These are phyloP conservation scores for Gossypium longicalyx DNA, from an alignment of 345 rosid genomes.

Conservation along the genomic window DNA sequence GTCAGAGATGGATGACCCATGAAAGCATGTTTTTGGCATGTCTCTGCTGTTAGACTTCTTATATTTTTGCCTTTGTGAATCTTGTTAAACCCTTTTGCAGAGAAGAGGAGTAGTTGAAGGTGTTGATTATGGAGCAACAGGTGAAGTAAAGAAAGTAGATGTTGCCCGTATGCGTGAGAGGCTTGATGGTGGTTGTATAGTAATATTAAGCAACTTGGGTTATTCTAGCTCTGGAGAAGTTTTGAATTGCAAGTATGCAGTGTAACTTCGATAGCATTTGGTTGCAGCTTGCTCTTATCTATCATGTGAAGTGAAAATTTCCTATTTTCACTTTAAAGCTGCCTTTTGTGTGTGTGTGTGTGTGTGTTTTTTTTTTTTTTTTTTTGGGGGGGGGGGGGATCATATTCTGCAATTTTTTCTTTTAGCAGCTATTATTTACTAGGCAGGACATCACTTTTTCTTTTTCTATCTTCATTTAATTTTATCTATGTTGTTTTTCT, in stretches of 20 bases:
- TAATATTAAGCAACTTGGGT: constrained; percentile 83
- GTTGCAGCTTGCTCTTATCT: background rate
- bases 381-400: background rate
- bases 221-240: constrained; percentile 97
- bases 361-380: too few species aligned
- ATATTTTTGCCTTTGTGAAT: constrained; percentile 9
- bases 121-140: constrained; percentile 94
- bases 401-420: background rate
- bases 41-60: background rate
- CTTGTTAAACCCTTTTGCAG: constrained; percentile 37
- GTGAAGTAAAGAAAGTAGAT: constrained; percentile 92
- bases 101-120: constrained; percentile 94
- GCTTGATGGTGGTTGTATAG: constrained; percentile 82
- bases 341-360: background rate
- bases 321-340: background rate
- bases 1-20: background rate
- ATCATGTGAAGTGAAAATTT: background rate
- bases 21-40: constrained; percentile 2
- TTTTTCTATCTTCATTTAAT: background rate
- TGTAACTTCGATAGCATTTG: constrained; percentile 16
- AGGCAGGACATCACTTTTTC: background rate
- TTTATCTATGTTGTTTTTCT: background rate
- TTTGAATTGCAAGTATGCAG: constrained; percentile 90
- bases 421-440: background rate
- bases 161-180: constrained; percentile 78